Conservation (phyloP, 768 basidiomycete genomes). For the Lactarius vividus region DNA sequence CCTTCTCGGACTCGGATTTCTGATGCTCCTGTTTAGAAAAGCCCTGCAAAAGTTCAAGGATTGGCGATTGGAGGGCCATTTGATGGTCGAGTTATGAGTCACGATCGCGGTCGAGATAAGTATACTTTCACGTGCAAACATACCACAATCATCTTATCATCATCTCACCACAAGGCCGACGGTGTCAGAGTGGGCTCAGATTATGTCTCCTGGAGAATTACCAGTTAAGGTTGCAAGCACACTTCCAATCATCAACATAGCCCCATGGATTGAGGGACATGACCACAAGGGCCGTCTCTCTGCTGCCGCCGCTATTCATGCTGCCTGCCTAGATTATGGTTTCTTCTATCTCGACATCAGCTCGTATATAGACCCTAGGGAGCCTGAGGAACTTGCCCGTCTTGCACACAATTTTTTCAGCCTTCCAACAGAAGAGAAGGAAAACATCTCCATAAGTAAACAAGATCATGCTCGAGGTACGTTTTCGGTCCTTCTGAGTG, state of each 20-base stretch:
- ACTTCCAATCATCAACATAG: constrained; percentile 72
- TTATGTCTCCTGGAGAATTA: neutral
- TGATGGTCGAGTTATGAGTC: constrained; percentile 27
- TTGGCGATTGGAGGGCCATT: constrained; percentile 31
- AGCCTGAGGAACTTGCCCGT: constrained; percentile 61
- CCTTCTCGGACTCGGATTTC: constrained; percentile 55
- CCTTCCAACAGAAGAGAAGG: constrained; percentile 58
- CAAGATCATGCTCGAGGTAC: constrained; percentile 78
- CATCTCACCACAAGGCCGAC: neutral
- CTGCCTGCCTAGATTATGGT: constrained; percentile 73
- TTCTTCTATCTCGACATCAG: constrained; percentile 88
- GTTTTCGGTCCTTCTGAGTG: constrained; percentile 6
- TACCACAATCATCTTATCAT: neutral
- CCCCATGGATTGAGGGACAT: constrained; percentile 53
- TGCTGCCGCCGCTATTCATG: constrained; percentile 56
- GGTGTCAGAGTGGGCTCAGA: neutral
- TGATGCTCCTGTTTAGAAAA: constrained; percentile 40
- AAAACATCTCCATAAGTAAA: constrained; percentile 60
- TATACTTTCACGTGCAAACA: neutral
- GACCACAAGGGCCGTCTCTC: constrained; percentile 42
- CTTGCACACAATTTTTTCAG: constrained; percentile 73
- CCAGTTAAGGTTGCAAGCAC: constrained; percentile 18
- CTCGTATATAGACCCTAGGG: constrained; percentile 50
- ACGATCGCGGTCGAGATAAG: neutral
- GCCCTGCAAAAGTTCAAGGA: constrained; percentile 50